These are phyloP conservation scores for Penstemon barbatus DNA, from an alignment of 257 asterid genomes.

Conservation along the genomic window DNA sequence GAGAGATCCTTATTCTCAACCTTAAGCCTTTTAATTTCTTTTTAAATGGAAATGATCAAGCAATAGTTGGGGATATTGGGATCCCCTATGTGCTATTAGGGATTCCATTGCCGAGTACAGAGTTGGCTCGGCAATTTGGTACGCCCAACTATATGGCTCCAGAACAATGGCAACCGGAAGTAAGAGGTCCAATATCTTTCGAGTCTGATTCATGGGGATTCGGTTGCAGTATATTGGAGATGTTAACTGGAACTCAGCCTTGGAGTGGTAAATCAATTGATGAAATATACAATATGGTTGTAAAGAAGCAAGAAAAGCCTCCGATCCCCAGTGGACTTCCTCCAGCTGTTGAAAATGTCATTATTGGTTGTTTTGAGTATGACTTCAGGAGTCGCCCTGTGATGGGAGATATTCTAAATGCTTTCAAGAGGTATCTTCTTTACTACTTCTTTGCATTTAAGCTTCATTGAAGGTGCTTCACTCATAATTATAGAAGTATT, in stretches of 20 bases:
- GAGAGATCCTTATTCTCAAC: constrained; percentile 70
- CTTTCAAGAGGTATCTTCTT: constrained; percentile 68
- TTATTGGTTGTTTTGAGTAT: constrained; percentile 82
- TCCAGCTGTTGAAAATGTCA: constrained; percentile 73
- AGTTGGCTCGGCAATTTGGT: constrained; percentile 65
- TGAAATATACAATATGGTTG: constrained; percentile 67
- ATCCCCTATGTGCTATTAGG: constrained; percentile 63
- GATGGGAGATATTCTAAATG: constrained; percentile 72
- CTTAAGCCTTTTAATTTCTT: constrained; percentile 83
- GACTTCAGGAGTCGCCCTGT: constrained; percentile 84
- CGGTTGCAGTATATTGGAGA: constrained; percentile 84
- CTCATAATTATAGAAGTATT: background rate
- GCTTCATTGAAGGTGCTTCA: background rate
- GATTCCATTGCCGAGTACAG: constrained; percentile 54
- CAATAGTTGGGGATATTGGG: constrained; percentile 73
- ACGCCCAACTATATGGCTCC: constrained; percentile 96
- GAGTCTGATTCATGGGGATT: constrained; percentile 98
- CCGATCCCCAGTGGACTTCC: constrained; percentile 80
- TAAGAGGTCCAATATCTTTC: constrained; percentile 76
- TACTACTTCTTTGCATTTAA: background rate
- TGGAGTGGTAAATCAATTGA: constrained; percentile 82
- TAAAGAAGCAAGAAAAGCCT: constrained; percentile 72
- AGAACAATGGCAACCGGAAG: constrained; percentile 92
- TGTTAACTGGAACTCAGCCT: constrained; percentile 83
- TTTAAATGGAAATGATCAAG: constrained; percentile 56